Conservation (phyloP, 257 asterid species). For the Vinca minor region DNA sequence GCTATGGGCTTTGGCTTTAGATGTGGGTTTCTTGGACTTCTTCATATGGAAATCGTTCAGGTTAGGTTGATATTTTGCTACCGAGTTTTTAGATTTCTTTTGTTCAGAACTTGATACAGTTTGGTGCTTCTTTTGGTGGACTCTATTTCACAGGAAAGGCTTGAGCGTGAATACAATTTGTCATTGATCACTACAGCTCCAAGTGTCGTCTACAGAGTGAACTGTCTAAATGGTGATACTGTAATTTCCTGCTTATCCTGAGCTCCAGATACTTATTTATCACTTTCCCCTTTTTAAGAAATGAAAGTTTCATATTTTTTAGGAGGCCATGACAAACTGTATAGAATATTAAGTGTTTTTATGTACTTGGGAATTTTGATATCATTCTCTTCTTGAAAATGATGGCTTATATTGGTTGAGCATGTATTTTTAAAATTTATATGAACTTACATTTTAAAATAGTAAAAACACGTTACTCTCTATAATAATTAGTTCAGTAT, state of each 20-base stretch:
- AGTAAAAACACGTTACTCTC: neutral
- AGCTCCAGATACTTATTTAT: constrained; percentile 17
- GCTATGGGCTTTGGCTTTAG: constrained; percentile 99
- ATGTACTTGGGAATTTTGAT: neutral
- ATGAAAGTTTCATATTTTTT: neutral
- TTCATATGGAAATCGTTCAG: constrained; percentile 99
- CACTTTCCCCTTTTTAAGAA: neutral
- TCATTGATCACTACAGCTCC: constrained; percentile 91
- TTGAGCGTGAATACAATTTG: constrained; percentile 94
- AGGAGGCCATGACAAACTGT: neutral
- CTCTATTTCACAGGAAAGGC: constrained; percentile 70
- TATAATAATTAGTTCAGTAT: neutral
- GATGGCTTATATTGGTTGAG: neutral
- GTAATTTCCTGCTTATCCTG: constrained; percentile 58
- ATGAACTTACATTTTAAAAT: neutral
- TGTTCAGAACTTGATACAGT: constrained; percentile 14
- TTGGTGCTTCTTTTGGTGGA: constrained; percentile 5
- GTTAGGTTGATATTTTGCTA: constrained; percentile 25
- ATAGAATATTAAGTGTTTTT: neutral
- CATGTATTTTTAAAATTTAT: neutral
- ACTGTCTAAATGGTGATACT: constrained; percentile 62
- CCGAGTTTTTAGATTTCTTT: constrained; percentile 14
- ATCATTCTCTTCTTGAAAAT: neutral
- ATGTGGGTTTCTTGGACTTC: constrained; percentile 98
- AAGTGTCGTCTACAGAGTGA: constrained; percentile 88